Evolutionary conservation across 2,329 filamentous ascomycete species (phyloP), one percentile per base, ranked within the genome.

Genomic region (Hansfordia pulvinata): DNA sequence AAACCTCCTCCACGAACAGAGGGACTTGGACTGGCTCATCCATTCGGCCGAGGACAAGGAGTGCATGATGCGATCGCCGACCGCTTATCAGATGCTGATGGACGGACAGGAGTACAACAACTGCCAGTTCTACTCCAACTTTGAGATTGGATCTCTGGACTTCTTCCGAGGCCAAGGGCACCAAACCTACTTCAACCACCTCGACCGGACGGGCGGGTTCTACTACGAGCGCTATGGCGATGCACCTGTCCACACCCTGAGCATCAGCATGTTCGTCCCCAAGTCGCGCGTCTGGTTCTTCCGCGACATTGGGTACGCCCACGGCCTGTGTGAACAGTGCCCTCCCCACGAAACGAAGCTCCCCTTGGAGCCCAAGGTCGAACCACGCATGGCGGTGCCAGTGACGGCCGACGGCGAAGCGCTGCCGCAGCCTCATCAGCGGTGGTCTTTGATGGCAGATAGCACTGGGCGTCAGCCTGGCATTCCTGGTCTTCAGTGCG

Each of bases 241-340:
- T 30, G 56, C 63, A 10, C 57, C 61, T 9, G 52, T 69, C 8
- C 62, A 66, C 34, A 68, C 62, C n/a, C 47, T 69, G 14, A 65
- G 60, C 23, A 59, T 66, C 26, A 62, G 54, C 32, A 57, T 70
- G 48, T 64, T 71, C 30, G 41, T 65, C 5, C 58, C 63, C 4
- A 60, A 59, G 31, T 53, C 53, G 30, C 56, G 57, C 31, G 52
- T 68, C 20, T 63, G 62, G 56, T 67, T 54, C 38, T 63, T 67
- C 35, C 46, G 57, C 29, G 58, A 59, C 34, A 53, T 60, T 24
- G 54, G 55, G 7, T 58, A 58, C 33, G 47, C 56, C 23, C 55
- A 58, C 38, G 53, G 56, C 30, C 53, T 60, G 20, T 61, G 60
- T 29, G 41, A 51, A 30, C 52, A 55, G 32, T 52, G 47, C 36